Percentiles rank a stretch among this genome's conserved stretches.
These are phyloP conservation scores for Neoscytalidium dimidiatum DNA, from an alignment of 2,329 filamentous ascomycete species.

Conservation along the genomic window DNA sequence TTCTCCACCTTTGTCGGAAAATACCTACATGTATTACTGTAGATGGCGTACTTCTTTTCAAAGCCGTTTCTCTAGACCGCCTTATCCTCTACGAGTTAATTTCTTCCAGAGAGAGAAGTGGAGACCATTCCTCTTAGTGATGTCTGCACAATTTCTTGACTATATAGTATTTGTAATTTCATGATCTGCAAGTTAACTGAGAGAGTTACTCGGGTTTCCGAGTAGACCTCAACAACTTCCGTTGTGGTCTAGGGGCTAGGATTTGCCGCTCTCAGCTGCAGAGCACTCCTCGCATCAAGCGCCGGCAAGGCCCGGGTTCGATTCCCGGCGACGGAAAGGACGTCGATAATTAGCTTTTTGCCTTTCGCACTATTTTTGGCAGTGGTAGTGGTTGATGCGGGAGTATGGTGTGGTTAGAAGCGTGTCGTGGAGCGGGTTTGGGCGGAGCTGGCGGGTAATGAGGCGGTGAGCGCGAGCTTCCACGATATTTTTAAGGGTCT, in stretches of 20 bases:
- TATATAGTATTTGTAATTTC: background rate
- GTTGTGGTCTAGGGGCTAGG: slow-evolving; percentile 19
- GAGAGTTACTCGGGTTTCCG: background rate
- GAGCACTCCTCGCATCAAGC: slow-evolving; percentile 5
- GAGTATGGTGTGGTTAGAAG: too few relatives aligned
- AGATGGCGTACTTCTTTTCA: too few relatives aligned
- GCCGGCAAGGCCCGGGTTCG: slow-evolving; percentile 18
- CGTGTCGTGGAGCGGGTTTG: too few relatives aligned
- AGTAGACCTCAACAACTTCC: slow-evolving; percentile 1
- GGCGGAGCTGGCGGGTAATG: background rate
- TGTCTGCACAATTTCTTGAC: too few relatives aligned
- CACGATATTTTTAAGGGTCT: background rate
- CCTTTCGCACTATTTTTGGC: background rate
- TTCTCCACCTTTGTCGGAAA: too few relatives aligned
- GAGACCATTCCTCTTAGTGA: too few relatives aligned
- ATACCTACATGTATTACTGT: too few relatives aligned
- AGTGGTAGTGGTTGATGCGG: too few relatives aligned
- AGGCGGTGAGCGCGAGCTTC: background rate
- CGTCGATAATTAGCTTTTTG: background rate
- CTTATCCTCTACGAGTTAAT: too few relatives aligned
- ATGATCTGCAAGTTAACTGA: background rate
- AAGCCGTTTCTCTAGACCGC: too few relatives aligned
- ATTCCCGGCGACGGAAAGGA: slow-evolving; percentile 18
- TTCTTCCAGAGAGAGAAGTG: too few relatives aligned
- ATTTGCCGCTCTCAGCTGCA: slow-evolving; percentile 16